Evolutionary conservation across 805 yeast species (phyloP).

Genomic region (Millerozyma acaciae): DNA sequence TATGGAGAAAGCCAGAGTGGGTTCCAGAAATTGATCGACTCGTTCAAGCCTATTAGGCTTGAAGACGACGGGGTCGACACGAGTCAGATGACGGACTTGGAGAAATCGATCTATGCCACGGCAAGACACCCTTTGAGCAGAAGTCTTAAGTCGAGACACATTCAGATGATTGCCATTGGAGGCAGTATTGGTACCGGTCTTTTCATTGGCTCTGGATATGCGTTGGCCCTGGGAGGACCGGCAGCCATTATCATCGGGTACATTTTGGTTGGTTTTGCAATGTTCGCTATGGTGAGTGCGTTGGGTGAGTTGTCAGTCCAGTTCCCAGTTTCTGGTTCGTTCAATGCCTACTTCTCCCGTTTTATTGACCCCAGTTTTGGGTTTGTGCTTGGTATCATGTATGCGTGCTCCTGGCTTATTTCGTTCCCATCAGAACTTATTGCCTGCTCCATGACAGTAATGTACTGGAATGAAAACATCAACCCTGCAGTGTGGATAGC

Average conservation of each 20-base stretch:
- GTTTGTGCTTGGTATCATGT: slow-evolving; percentile 37
- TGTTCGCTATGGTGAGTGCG: slow-evolving; percentile 57
- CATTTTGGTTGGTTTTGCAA: slow-evolving; percentile 52
- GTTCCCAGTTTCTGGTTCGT: slow-evolving; percentile 37
- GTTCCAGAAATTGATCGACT: slow-evolving; percentile 24
- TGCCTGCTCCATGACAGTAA: slow-evolving; percentile 35
- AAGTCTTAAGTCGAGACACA: slow-evolving; percentile 43
- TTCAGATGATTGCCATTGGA: slow-evolving; percentile 67
- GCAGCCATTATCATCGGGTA: slow-evolving; percentile 51
- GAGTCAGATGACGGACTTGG: slow-evolving; percentile 33
- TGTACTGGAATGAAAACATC: slow-evolving; percentile 30
- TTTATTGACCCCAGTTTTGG: slow-evolving; percentile 39
- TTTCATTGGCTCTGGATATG: slow-evolving; percentile 32
- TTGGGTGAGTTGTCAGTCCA: slow-evolving; percentile 62
- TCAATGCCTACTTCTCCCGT: slow-evolving; percentile 33
- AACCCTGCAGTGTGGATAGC: slow-evolving; percentile 38
- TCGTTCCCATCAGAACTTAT: slow-evolving; percentile 37
- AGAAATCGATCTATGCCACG: slow-evolving; percentile 36
- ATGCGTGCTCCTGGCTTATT: slow-evolving; percentile 36
- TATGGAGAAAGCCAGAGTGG: too few species aligned
- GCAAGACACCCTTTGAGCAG: slow-evolving; percentile 43
- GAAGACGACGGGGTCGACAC: slow-evolving; percentile 41
- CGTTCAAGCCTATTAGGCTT: slow-evolving; percentile 36
- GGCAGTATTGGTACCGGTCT: slow-evolving; percentile 52
- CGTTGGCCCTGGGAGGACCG: slow-evolving; percentile 39